Evolutionary conservation across 352 stramenopile species (phyloP).

Genomic region (Phytophthora uliginosa): DNA sequence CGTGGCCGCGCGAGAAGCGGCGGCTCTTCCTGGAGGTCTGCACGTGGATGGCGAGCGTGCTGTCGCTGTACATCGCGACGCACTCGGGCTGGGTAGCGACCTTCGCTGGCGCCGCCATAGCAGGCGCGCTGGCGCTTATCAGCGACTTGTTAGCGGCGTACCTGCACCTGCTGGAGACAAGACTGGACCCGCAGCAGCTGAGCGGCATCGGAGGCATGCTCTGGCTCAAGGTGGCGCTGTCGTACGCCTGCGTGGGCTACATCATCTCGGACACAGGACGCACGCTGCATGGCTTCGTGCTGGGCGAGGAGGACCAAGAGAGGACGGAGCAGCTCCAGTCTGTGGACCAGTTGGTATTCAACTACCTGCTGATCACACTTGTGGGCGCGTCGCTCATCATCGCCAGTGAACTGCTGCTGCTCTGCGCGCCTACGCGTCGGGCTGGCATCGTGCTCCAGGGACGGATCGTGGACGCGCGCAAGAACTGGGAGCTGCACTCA

Average conservation of each 20-base stretch:
- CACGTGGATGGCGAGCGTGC: slow-evolving; percentile 77
- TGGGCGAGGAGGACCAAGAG: slow-evolving; percentile 22
- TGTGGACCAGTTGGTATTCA: slow-evolving; percentile 72
- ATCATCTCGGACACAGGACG: slow-evolving; percentile 63
- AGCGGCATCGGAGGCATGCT: slow-evolving; percentile 48
- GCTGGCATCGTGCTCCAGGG: slow-evolving; percentile 74
- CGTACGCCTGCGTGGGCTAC: slow-evolving; percentile 74
- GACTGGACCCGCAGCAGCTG: slow-evolving; percentile 46
- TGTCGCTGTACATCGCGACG: slow-evolving; percentile 73
- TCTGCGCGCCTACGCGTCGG: slow-evolving; percentile 71
- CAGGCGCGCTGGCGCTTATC: slow-evolving; percentile 51
- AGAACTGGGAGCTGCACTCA: slow-evolving; percentile 74
- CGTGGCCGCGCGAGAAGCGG: slow-evolving; percentile 62
- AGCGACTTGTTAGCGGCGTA: slow-evolving; percentile 75
- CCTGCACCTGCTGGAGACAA: slow-evolving; percentile 59
- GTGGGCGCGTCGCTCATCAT: slow-evolving; percentile 82
- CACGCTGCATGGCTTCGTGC: slow-evolving; percentile 60
- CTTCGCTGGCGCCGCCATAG: slow-evolving; percentile 44
- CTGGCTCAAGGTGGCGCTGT: slow-evolving; percentile 79
- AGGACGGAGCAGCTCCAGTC: slow-evolving; percentile 36
- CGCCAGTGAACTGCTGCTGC: slow-evolving; percentile 77
- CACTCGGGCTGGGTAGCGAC: slow-evolving; percentile 63
- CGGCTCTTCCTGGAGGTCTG: slow-evolving; percentile 76
- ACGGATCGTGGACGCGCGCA: slow-evolving; percentile 72
- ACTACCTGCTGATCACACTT: slow-evolving; percentile 79